Conservation (phyloP, 2,329 filamentous ascomycete species). For the Phialemoniopsis sp. region DNA sequence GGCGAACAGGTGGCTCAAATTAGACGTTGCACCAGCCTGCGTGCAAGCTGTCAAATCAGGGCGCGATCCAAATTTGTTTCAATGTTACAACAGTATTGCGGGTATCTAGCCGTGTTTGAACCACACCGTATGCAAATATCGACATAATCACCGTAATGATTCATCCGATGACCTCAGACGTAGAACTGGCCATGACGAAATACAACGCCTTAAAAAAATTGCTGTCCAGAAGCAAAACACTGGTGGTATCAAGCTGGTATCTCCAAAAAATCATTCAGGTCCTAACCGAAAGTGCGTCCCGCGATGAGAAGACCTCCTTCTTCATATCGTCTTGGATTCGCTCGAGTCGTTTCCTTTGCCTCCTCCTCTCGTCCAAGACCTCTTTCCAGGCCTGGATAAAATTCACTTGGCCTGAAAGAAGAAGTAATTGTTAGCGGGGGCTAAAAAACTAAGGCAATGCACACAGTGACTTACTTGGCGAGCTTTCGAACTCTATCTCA, state of each 20-base stretch:
- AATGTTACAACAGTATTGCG: too few species aligned
- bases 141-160: too few species aligned
- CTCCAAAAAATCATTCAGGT: slow-evolving; percentile 2
- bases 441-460: too few species aligned
- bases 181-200: too few species aligned
- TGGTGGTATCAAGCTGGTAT: background rate
- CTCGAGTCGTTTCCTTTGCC: slow-evolving; percentile 13
- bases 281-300: slow-evolving; percentile 13
- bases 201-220: background rate
- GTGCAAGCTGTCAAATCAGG: too few species aligned
- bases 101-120: too few species aligned
- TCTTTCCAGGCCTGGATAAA: slow-evolving; percentile 22
- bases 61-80: too few species aligned
- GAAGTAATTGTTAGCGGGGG: too few species aligned
- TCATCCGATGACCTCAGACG: too few species aligned
- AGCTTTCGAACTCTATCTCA: slow-evolving; percentile 23
- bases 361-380: slow-evolving; percentile 17
- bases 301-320: slow-evolving; percentile 15
- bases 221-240: background rate
- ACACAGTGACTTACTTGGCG: slow-evolving; percentile 19
- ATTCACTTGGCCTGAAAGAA: slow-evolving; percentile 16
- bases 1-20: too few species aligned
- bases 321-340: slow-evolving; percentile 20
- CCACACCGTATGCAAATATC: too few species aligned
- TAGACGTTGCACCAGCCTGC: too few species aligned